phyloP scores from a whole-genome alignment of 805 yeast genomes.

The Zygosaccharomyces lentus region DNA sequence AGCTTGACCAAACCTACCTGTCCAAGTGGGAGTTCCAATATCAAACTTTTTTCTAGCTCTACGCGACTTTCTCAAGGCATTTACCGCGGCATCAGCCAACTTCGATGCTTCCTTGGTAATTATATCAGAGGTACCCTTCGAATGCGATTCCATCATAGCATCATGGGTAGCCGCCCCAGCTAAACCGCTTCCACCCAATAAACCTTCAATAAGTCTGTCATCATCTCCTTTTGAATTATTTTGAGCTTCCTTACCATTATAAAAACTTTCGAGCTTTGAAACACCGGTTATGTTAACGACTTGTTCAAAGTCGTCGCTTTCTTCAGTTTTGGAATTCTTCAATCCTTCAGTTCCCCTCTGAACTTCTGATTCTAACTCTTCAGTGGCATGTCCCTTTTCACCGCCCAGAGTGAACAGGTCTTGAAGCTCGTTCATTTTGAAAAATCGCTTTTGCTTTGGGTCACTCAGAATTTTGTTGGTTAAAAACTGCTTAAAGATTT shows the following conservation, averaged over 20 bases:
- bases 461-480: conserved; percentile 92
- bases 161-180: conserved; percentile 79
- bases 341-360: conserved; percentile 51
- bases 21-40: conserved; percentile 92
- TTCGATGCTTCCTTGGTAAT: conserved; percentile 60
- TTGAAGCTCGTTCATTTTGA: conserved; percentile 86
- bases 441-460: conserved; percentile 89
- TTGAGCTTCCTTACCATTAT: conserved; percentile 46
- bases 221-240: conserved; percentile 45
- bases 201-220: conserved; percentile 64
- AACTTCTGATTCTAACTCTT: conserved; percentile 46
- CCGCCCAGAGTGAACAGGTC: conserved; percentile 86
- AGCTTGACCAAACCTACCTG: conserved; percentile 85
- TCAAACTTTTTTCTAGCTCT: conserved; percentile 37
- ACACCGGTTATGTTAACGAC: conserved; percentile 69
- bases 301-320: conserved; percentile 61
- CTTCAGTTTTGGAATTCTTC: conserved; percentile 35
- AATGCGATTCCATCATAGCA: conserved; percentile 54
- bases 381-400: conserved; percentile 40
- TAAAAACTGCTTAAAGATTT: conserved; percentile 89
- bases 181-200: conserved; percentile 63
- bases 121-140: conserved; percentile 28
- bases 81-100: conserved; percentile 50
- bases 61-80: conserved; percentile 55
- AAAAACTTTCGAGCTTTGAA: conserved; percentile 61